phyloP scores from a whole-genome alignment of 495 filamentous ascomycete genomes.

The Viridothelium virens region DNA sequence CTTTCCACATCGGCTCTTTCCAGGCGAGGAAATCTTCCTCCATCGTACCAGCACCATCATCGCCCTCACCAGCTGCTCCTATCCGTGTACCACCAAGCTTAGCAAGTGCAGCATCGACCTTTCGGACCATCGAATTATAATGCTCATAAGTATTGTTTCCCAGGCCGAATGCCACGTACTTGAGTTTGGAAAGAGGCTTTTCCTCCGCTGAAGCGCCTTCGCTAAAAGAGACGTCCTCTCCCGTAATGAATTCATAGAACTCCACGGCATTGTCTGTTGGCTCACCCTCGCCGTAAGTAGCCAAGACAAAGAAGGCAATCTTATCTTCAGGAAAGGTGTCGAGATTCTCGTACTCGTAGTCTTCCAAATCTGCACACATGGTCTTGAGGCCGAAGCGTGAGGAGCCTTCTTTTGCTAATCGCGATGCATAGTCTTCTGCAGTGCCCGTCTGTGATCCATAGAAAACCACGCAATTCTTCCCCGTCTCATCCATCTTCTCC shows the following conservation, averaged over 20 bases:
- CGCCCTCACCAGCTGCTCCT: conserved; percentile 84
- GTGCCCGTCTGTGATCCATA: conserved; percentile 98
- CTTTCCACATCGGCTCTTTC: conserved; percentile 99
- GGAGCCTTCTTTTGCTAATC: conserved; percentile 92
- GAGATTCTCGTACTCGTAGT: conserved; percentile 94
- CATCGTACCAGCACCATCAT: conserved; percentile 98
- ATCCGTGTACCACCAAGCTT: conserved; percentile 79
- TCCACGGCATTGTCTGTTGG: conserved; percentile 98
- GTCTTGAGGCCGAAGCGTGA: conserved; percentile 95
- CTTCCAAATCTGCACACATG: conserved; percentile 96
- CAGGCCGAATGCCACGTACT: conserved; percentile 91
- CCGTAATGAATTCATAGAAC: conserved; percentile 92
- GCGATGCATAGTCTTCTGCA: conserved; percentile 97
- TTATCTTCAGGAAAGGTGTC: conserved; percentile 85
- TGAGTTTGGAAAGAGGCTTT: conserved; percentile 70
- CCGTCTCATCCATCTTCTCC: conserved; percentile 89
- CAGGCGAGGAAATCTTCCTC: conserved; percentile 98
- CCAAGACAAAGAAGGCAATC: conserved; percentile 88
- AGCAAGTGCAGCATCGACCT: conserved; percentile 68
- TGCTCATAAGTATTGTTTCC: conserved; percentile 99
- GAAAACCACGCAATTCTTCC: conserved; percentile 97
- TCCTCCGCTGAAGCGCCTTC: conserved; percentile 56
- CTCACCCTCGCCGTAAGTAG: conserved; percentile 97
- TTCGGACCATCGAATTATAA: conserved; percentile 97
- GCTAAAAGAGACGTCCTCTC: conserved; percentile 74